Percentiles rank a stretch among this genome's conserved stretches.
phyloP scores from a whole-genome alignment of 78 protist species.

The Neovahlkampfia damariscottae region DNA sequence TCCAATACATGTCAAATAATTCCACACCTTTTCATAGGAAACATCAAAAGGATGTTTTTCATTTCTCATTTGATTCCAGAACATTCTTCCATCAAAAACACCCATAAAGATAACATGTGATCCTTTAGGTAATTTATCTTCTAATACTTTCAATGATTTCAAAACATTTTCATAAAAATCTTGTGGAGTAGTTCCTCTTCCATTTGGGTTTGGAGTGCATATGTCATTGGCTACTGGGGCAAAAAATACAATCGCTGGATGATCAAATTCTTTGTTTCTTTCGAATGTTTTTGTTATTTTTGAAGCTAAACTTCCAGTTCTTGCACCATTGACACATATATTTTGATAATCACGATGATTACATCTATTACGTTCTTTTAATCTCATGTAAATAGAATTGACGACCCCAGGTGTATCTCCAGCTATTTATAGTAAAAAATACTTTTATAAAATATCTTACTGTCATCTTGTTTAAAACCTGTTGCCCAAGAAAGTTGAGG shows the following conservation, averaged over 20 bases:
- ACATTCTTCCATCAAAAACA: slow-evolving; percentile 59
- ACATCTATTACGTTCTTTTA: slow-evolving; percentile 59
- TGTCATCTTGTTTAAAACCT: slow-evolving; percentile 20
- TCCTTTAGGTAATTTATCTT: slow-evolving; percentile 32
- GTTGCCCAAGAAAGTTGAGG: slow-evolving; percentile 51
- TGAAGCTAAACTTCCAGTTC: background rate
- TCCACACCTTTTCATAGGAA: slow-evolving; percentile 45
- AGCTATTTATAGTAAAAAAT: too few relatives aligned
- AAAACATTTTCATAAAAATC: slow-evolving; percentile 32
- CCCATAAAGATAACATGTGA: slow-evolving; percentile 44
- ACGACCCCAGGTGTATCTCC: background rate
- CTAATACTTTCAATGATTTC: slow-evolving; percentile 31
- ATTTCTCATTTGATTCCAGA: slow-evolving; percentile 53
- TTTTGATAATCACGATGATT: slow-evolving; percentile 75
- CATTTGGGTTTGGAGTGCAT: slow-evolving; percentile 33
- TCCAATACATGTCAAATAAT: slow-evolving; percentile 57
- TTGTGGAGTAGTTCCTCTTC: background rate
- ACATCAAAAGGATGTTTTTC: slow-evolving; percentile 63
- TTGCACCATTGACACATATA: slow-evolving; percentile 76
- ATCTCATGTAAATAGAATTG: slow-evolving; percentile 32
- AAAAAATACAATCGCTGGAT: slow-evolving; percentile 49
- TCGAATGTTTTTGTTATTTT: slow-evolving; percentile 1
- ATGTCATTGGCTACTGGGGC: slow-evolving; percentile 67
- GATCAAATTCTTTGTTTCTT: slow-evolving; percentile 27
- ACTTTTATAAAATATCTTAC: too few relatives aligned